These are phyloP conservation scores for Botrytis fragariae DNA, from an alignment of 2,329 filamentous ascomycete species.

Conservation along the genomic window DNA sequence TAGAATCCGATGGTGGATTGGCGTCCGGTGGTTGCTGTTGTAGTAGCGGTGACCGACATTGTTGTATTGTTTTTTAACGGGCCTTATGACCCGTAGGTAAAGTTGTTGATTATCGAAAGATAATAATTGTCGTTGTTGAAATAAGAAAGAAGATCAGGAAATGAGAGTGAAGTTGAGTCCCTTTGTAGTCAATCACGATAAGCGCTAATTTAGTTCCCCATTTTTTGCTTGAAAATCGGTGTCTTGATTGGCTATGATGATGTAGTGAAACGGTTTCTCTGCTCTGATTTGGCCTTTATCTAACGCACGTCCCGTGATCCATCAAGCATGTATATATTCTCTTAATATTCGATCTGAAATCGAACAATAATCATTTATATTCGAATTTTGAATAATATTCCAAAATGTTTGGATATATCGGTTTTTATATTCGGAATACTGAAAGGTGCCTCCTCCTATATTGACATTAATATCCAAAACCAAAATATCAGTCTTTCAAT, in stretches of 20 bases:
- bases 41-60: conserved; percentile 24
- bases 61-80: conserved; percentile 31
- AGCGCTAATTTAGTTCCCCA: neutral
- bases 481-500: neutral
- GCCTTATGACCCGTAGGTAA: conserved; percentile 28
- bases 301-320: neutral
- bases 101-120: conserved; percentile 5
- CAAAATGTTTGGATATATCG: too few species aligned
- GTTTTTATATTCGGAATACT: too few species aligned
- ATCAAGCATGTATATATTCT: neutral
- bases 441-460: neutral
- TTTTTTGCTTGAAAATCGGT: accelerated
- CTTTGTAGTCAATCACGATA: conserved; percentile 1
- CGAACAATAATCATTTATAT: neutral
- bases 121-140: neutral
- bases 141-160: neutral
- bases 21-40: conserved; percentile 12
- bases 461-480: neutral
- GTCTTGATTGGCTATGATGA: neutral
- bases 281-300: neutral
- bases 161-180: neutral
- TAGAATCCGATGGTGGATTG: conserved; percentile 20
- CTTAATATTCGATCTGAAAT: neutral
- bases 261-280: neutral
- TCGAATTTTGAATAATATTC: too few species aligned